Evolutionary conservation across 2,329 filamentous ascomycete species (phyloP).

Genomic region (Aspergillus neotritici): DNA sequence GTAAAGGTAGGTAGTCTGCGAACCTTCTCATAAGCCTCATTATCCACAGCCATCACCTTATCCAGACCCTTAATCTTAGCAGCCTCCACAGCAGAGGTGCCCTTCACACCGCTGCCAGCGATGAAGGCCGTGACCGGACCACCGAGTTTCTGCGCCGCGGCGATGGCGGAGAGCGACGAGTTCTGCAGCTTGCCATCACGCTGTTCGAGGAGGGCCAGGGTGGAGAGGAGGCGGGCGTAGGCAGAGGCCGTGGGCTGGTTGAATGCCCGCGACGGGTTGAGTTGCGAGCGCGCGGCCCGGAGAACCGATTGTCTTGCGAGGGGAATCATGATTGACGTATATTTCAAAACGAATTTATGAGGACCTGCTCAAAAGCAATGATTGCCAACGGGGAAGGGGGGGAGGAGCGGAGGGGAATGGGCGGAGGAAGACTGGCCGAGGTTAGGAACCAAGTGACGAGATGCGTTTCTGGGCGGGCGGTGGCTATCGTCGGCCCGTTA

Average conservation of each 20-base stretch:
- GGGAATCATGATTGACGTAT: slow-evolving; percentile 27
- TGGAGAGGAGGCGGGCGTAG: slow-evolving; percentile 69
- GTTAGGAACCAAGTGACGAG: slow-evolving; percentile 15
- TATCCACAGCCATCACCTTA: slow-evolving; percentile 86
- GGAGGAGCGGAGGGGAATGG: slow-evolving; percentile 5
- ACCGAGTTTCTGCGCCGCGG: slow-evolving; percentile 79
- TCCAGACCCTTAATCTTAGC: slow-evolving; percentile 86
- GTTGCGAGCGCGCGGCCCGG: slow-evolving; percentile 42
- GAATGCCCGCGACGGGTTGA: slow-evolving; percentile 36
- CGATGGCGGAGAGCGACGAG: slow-evolving; percentile 76
- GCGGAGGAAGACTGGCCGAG: slow-evolving; percentile 16
- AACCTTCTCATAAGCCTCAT: slow-evolving; percentile 86
- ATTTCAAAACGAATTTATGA: slow-evolving; percentile 1
- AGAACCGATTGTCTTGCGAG: slow-evolving; percentile 37
- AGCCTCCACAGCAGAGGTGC: slow-evolving; percentile 68
- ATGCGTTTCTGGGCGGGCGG: slow-evolving; percentile 7
- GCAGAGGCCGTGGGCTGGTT: slow-evolving; percentile 49
- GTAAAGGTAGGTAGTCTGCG: neutral
- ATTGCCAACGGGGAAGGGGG: slow-evolving; percentile 5
- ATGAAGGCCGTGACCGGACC: slow-evolving; percentile 81
- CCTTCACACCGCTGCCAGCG: slow-evolving; percentile 71
- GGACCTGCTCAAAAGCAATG: slow-evolving; percentile 8
- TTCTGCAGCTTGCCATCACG: slow-evolving; percentile 78
- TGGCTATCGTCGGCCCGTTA: slow-evolving; percentile 35
- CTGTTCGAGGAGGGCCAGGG: slow-evolving; percentile 88